Evolutionary conservation across 2,329 filamentous ascomycete species (phyloP), one percentile per base, ranked within the genome.

Genomic region (Lizonia empirigonia): DNA sequence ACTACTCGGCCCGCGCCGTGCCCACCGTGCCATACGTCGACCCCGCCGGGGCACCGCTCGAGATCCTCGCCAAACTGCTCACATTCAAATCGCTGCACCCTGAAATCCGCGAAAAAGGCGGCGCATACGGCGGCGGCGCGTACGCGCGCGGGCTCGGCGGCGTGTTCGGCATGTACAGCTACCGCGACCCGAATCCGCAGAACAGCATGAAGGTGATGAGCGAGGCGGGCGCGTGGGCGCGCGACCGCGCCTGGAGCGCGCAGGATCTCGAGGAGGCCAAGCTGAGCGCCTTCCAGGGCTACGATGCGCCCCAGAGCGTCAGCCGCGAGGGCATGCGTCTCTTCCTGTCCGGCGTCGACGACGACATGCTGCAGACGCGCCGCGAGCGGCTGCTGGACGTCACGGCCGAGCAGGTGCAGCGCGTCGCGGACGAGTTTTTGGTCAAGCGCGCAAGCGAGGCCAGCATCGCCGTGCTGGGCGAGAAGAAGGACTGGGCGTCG

Each of bases 31-130:
- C 92, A 0, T 99, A 97, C 74, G 87, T 85, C 3, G 84, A 89
- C 34, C 73, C 85, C 0, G 82, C 88, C 44, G 86, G 89, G 32
- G 90, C 94, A 1, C 83, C 91, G 0, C 85, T 97, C 13, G 91
- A 93, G 64, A 88, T 97, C 32, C 85, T 99, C 18, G 86, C 92
- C 10, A 91, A 97, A 71, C 84, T 99, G 15, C 83, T 99, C 24
- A 97, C 93, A 0, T 93, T 99, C 77, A 97, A 96, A 74, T 90
- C 97, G 69, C 81, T 99, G 22, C 94, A 99, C 70, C 93, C 96
- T 62, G 94, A 97, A 74, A 97, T 99, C 60, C 89, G 94, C 47
- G 94, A 99, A 71, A 97, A 97, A 75, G 94, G 94, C 24, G 94
- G 94, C 29, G 94, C 94, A 0, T 99, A 99, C 63, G 94, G 94